phyloP scores from a whole-genome alignment of 495 filamentous ascomycete species.

The Penicillium parvum region DNA sequence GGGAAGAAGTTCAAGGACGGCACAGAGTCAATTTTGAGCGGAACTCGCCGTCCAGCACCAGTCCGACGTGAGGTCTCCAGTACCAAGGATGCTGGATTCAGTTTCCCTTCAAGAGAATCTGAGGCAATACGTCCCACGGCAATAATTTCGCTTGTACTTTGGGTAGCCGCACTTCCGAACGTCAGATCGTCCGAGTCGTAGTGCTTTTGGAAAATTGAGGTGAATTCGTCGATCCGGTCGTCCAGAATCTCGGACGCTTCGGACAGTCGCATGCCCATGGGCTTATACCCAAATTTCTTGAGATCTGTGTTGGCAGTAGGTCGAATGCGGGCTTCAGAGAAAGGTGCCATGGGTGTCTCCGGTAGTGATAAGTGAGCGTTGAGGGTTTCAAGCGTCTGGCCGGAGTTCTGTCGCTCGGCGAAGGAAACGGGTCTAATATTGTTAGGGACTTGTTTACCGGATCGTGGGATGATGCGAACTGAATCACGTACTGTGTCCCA shows the following conservation, averaged over 20 bases:
- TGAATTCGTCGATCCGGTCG: conserved; percentile 90
- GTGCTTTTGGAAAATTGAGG: conserved; percentile 62
- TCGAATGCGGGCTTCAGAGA: conserved; percentile 70
- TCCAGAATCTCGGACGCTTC: conserved; percentile 90
- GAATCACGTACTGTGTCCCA: conserved; percentile 29
- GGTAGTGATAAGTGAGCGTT: conserved; percentile 67
- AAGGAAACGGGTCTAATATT: conserved; percentile 54
- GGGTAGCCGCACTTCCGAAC: conserved; percentile 80
- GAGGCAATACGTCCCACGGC: conserved; percentile 88
- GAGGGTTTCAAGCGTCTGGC: conserved; percentile 73
- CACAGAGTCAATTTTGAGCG: conserved; percentile 67
- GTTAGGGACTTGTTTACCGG: conserved; percentile 16
- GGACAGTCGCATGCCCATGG: conserved; percentile 88
- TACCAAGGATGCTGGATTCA: conserved; percentile 77
- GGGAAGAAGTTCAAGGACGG: conserved; percentile 82
- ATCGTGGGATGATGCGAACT: background rate
- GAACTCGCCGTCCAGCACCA: conserved; percentile 75
- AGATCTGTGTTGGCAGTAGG: conserved; percentile 77
- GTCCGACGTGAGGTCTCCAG: conserved; percentile 84
- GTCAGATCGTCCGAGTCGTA: conserved; percentile 72
- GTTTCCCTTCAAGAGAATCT: conserved; percentile 74
- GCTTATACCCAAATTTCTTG: conserved; percentile 86
- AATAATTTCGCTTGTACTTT: conserved; percentile 80
- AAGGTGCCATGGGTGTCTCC: conserved; percentile 70
- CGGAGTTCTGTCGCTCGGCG: conserved; percentile 66